These are phyloP conservation scores for Fusarium coffeatum DNA, from an alignment of 2,329 filamentous ascomycete species.

Conservation along the genomic window DNA sequence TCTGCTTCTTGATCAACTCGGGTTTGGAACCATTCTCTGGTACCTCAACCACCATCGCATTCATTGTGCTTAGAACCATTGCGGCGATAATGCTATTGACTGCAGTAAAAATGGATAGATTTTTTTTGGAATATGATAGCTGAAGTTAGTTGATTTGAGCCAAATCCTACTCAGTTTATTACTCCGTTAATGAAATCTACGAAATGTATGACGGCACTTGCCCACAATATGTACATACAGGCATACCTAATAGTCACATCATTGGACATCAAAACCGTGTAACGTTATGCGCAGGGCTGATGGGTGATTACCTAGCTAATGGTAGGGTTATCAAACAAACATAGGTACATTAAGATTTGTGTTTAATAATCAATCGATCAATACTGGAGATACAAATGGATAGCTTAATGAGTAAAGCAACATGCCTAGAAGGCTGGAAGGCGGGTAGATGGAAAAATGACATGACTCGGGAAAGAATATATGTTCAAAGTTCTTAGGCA, in stretches of 20 bases:
- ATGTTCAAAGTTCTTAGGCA: not conserved
- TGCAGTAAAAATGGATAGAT: not conserved
- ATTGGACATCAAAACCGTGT: not conserved
- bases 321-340: not conserved
- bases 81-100: not conserved
- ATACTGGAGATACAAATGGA: not conserved
- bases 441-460: not conserved
- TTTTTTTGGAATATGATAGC: not conserved
- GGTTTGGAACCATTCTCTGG: constrained; percentile 27
- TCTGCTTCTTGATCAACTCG: constrained; percentile 26
- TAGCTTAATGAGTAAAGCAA: not conserved
- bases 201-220: constrained; percentile 13
- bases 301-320: not conserved
- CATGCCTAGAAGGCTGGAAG: too few relatives aligned
- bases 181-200: not conserved
- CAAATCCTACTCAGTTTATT: not conserved
- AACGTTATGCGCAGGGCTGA: not conserved
- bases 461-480: not conserved
- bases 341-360: not conserved
- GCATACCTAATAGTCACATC: constrained; percentile 1
- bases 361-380: not conserved
- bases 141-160: not conserved
- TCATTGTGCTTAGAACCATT: constrained; percentile 31
- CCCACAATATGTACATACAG: not conserved
- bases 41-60: constrained; percentile 35